phyloP scores from a whole-genome alignment of 2,329 filamentous ascomycete species.

The Penicillium sp. region DNA sequence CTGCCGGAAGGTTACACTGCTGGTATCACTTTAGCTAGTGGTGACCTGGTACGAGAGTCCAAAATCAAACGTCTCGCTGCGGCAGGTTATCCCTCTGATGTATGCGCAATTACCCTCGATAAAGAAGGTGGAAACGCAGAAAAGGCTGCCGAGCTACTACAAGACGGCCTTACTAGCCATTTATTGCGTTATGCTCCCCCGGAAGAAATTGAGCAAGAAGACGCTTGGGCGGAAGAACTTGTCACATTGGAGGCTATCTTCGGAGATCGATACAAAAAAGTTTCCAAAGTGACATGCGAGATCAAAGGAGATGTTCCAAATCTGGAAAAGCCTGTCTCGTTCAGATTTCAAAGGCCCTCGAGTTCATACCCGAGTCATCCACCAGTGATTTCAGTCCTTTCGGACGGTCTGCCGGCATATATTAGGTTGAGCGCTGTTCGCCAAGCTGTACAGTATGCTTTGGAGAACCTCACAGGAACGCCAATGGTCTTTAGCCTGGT shows the following conservation, averaged over 20 bases:
- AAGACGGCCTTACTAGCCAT: conserved; percentile 61
- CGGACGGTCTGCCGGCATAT: conserved; percentile 75
- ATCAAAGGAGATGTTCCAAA: conserved; percentile 58
- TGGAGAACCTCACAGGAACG: conserved; percentile 69
- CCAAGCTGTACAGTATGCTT: conserved; percentile 67
- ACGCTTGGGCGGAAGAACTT: conserved; percentile 81
- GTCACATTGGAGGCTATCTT: conserved; percentile 81
- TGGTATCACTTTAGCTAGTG: conserved; percentile 79
- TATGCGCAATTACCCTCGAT: conserved; percentile 76
- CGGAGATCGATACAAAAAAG: conserved; percentile 64
- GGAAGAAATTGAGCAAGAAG: conserved; percentile 33
- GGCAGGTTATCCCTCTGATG: conserved; percentile 78
- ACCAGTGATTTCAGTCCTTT: conserved; percentile 65
- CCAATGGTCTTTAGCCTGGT: conserved; percentile 87
- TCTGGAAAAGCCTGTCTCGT: conserved; percentile 42
- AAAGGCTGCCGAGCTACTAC: conserved; percentile 73
- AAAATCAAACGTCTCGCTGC: conserved; percentile 76
- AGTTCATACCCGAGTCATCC: conserved; percentile 65
- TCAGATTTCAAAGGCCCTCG: conserved; percentile 68
- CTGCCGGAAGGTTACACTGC: conserved; percentile 88
- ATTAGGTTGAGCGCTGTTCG: conserved; percentile 86
- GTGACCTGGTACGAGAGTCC: conserved; percentile 74
- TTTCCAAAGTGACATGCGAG: conserved; percentile 63
- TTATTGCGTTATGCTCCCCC: conserved; percentile 15
- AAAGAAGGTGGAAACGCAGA: conserved; percentile 68